Evolutionary conservation across 1,284 basidiomycete genomes (phyloP), one percentile per base, ranked within the genome.

Genomic region (Boletus semigastroideus): DNA sequence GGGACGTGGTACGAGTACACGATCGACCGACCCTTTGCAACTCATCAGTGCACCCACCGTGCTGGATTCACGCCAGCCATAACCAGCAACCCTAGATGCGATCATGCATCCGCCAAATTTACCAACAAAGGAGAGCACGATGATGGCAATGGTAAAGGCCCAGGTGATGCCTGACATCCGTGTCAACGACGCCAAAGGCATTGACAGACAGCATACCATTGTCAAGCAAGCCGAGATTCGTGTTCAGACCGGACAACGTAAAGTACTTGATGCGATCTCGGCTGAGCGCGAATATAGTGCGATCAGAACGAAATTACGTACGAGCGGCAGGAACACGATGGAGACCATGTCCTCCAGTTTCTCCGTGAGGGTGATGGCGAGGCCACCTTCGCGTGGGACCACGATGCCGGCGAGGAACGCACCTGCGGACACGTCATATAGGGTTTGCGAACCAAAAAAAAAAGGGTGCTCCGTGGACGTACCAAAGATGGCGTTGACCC

Each of bases 31-130:
- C 84, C 94, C 94, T 76, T 98, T 98, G 71, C 94, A 98, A 64
- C 86, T 89, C 95, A 99, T 98, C 55, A 99, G 73, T 25, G 89
- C 86, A 1, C 95, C 96, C 49, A 98, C 87, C 0, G 94, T 87
- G 30, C 84, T 80, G 0, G 87, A 80, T 70, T 98, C 95, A 53
- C 95, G 79, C 75, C 79, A 79, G 41, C 72, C 80, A 72, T 94
- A 94, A 0, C 87, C 87, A 34, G 82, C 80, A 1, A 78, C 71
- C 55, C 75, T 79, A 0, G 94, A 92, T 0, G 87, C 79, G 3
- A 83, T 63, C 0, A 82, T 78, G 60, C 91, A 95, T 1, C 87
- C 86, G 0, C 82, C 71, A 62, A 91, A 96, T 69, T 97, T 98
- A 42, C 89, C 87, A 42, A 78, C 62, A 67, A 95, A 98, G 1